phyloP scores from a whole-genome alignment of 148 eudicot species.

The Vaccinium myrtillus region DNA sequence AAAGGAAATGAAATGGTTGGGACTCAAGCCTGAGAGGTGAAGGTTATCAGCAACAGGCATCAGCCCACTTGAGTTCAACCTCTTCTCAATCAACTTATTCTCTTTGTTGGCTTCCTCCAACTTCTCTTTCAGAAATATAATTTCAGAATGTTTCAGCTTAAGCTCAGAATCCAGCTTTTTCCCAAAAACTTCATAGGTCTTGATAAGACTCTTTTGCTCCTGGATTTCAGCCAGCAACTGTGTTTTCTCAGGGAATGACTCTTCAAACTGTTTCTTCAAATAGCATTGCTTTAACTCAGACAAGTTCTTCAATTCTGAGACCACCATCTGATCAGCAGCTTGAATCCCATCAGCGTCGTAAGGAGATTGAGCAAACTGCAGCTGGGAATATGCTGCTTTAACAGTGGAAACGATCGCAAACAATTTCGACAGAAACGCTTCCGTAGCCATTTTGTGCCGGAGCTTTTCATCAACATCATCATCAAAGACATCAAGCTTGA shows the following conservation, averaged over 20 bases:
- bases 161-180: slow-evolving; percentile 67
- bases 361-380: slow-evolving; percentile 83
- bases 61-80: slow-evolving; percentile 70
- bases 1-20: slow-evolving; percentile 59
- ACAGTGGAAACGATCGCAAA: slow-evolving; percentile 74
- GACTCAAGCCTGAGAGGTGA: slow-evolving; percentile 56
- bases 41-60: slow-evolving; percentile 50
- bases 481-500: slow-evolving; percentile 23
- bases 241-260: slow-evolving; percentile 53
- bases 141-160: slow-evolving; percentile 73
- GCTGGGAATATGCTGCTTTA: slow-evolving; percentile 80
- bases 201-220: slow-evolving; percentile 66
- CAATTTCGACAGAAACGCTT: slow-evolving; percentile 71
- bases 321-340: slow-evolving; percentile 62
- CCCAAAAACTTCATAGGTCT: slow-evolving; percentile 60
- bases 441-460: slow-evolving; percentile 31
- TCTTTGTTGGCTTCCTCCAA: slow-evolving; percentile 63
- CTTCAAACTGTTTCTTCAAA: slow-evolving; percentile 65
- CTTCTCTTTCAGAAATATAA: slow-evolving; percentile 66
- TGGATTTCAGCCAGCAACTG: slow-evolving; percentile 59
- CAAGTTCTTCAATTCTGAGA: slow-evolving; percentile 61
- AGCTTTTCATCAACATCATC: slow-evolving; percentile 45
- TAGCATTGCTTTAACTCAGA: slow-evolving; percentile 73
- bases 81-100: slow-evolving; percentile 61
- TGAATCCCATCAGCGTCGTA: slow-evolving; percentile 81